phyloP scores from a whole-genome alignment of 768 basidiomycete species.

The Boletus vermiculosoides region DNA sequence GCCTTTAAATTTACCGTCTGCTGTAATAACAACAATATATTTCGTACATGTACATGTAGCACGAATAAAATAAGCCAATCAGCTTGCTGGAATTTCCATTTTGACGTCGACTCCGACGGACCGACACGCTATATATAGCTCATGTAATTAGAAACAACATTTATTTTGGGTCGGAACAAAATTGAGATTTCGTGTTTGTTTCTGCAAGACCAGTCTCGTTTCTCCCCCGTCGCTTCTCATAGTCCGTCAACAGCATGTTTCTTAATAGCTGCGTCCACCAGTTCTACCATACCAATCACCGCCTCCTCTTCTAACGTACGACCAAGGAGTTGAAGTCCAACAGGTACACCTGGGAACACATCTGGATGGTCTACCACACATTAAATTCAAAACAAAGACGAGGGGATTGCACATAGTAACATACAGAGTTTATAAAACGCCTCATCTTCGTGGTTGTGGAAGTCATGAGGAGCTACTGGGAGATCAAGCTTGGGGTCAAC shows the following conservation, averaged over 20 bases:
- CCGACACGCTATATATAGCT: not conserved
- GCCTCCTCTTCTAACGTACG: conserved; percentile 52
- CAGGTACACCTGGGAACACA: conserved; percentile 43
- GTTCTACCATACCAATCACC: conserved; percentile 47
- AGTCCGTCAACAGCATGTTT: not conserved
- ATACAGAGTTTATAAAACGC: conserved; percentile 45
- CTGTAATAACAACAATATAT: not conserved
- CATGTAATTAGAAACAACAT: not conserved
- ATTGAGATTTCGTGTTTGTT: not conserved
- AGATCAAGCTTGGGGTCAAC: conserved; percentile 44
- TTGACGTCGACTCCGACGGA: not conserved
- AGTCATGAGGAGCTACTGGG: conserved; percentile 36
- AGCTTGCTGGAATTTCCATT: no score
- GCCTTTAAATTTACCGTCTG: not conserved
- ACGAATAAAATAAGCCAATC: no score
- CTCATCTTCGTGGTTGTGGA: conserved; percentile 44
- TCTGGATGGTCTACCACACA: conserved; percentile 41
- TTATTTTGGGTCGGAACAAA: not conserved
- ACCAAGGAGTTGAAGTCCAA: conserved; percentile 49
- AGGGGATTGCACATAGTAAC: conserved; percentile 12
- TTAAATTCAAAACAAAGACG: not conserved
- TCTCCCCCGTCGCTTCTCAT: not conserved
- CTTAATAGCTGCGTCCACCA: conserved; percentile 41
- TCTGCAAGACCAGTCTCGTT: not conserved
- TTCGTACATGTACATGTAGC: not conserved